These are phyloP conservation scores for Tillandsia fasciculata DNA, from an alignment of 176 grass and related monocot species.

Conservation along the genomic window DNA sequence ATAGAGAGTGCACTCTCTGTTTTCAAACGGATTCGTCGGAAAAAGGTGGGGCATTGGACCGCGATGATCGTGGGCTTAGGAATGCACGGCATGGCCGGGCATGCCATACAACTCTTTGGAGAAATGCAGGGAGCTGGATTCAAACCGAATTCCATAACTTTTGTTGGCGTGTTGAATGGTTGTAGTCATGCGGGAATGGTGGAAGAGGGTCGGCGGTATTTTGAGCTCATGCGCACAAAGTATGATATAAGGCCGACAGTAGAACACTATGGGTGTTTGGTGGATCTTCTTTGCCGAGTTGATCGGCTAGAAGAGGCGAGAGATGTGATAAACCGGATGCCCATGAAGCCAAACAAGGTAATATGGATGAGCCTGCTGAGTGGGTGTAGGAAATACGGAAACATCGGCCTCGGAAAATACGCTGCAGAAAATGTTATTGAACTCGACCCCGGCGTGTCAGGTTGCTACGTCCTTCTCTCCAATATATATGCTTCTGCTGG, in stretches of 20 bases:
- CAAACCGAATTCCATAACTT: background rate
- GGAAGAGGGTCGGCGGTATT: background rate
- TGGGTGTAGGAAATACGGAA: conserved; percentile 8
- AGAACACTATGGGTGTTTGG: conserved; percentile 5
- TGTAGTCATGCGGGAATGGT: conserved; percentile 14
- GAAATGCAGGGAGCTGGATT: background rate
- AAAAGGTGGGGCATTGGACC: conserved; percentile 4
- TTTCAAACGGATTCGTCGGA: background rate
- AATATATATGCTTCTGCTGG: conserved; percentile 8
- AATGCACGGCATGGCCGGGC: conserved; percentile 6
- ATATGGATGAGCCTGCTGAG: conserved; percentile 8
- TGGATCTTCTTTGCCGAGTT: conserved; percentile 5
- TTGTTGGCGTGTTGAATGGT: background rate
- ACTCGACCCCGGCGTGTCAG: background rate
- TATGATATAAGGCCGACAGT: background rate
- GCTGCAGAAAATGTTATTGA: background rate
- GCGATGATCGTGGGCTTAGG: conserved; percentile 10
- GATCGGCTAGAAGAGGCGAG: background rate
- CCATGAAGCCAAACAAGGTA: conserved; percentile 5
- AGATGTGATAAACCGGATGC: conserved; percentile 2
- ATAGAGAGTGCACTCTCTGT: conserved; percentile 3
- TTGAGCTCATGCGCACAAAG: conserved; percentile 1
- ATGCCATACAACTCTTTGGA: background rate
- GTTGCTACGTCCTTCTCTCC: conserved; percentile 7
- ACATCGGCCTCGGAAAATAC: background rate